phyloP scores from a whole-genome alignment of 371 early-diverging fungal species.

The Nematocida homosporus region DNA sequence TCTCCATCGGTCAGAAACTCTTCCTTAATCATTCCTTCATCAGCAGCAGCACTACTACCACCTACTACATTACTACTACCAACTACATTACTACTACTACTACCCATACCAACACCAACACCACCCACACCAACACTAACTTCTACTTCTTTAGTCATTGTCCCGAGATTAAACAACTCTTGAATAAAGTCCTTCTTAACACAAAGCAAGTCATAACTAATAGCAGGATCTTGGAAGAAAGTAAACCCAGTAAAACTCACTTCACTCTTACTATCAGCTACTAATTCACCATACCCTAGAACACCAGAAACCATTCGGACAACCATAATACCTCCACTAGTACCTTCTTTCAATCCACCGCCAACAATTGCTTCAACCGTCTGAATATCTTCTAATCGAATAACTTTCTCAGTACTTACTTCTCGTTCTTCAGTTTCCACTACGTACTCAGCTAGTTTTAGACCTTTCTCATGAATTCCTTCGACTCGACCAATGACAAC shows the following conservation, averaged over 20 bases:
- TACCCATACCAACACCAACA: background rate
- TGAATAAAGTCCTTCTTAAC: slow-evolving; percentile 27
- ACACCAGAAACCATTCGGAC: slow-evolving; percentile 31
- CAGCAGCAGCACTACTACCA: background rate
- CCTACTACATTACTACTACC: no score
- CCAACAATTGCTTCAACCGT: slow-evolving; percentile 15
- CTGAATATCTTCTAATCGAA: slow-evolving; percentile 1
- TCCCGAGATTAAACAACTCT: slow-evolving; percentile 5
- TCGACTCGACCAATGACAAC: slow-evolving; percentile 15
- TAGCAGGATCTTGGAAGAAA: slow-evolving; percentile 35
- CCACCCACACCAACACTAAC: background rate
- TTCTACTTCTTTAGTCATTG: background rate
- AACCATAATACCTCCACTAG: slow-evolving; percentile 20
- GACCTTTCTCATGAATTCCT: slow-evolving; percentile 17
- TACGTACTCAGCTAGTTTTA: slow-evolving; percentile 23
- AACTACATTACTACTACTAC: no score
- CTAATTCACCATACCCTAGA: slow-evolving; percentile 42
- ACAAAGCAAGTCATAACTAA: slow-evolving; percentile 17
- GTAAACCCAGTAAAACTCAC: slow-evolving; percentile 11
- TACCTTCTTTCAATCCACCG: slow-evolving; percentile 9
- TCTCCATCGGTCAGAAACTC: slow-evolving; percentile 19
- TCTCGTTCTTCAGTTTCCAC: slow-evolving; percentile 5
- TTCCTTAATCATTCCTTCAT: background rate
- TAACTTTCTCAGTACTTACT: slow-evolving; percentile 17
- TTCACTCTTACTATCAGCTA: background rate